A percentile compares a stretch with the other conserved stretches of the same genome.
Evolutionary conservation across 225 moss, liverwort and hornwort genomes (phyloP).

Genomic region (Sphagnum tenellum): DNA sequence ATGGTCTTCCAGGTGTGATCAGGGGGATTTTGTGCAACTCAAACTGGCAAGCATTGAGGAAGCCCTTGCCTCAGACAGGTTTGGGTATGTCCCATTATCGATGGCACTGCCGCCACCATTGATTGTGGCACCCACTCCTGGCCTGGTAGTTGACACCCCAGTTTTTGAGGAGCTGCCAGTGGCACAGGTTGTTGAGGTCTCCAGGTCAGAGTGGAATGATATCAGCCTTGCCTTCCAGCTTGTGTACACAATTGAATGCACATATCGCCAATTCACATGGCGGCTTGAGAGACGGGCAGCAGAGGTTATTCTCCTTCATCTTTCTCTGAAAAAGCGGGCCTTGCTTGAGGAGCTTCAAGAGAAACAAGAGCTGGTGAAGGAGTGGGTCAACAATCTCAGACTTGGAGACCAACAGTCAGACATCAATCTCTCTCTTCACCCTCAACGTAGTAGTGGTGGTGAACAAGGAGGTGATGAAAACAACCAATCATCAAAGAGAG

Average conservation of each 20-base stretch:
- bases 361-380: conserved; percentile 53
- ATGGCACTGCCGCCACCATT: conserved; percentile 7
- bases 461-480: conserved; percentile 31
- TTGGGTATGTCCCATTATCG: too few species aligned
- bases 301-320: conserved; percentile 51
- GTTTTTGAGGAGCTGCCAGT: conserved; percentile 50
- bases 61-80: too few species aligned
- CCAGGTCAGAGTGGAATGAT: conserved; percentile 42
- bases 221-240: conserved; percentile 29
- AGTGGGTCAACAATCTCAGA: conserved; percentile 55
- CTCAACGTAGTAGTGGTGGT: conserved; percentile 17
- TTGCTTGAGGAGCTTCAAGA: conserved; percentile 48
- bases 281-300: conserved; percentile 50
- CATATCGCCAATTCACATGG: conserved; percentile 58
- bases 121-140: conserved; percentile 22
- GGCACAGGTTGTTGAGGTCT: conserved; percentile 32
- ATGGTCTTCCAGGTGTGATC: too few species aligned
- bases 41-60: too few species aligned
- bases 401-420: conserved; percentile 25
- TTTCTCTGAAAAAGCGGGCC: conserved; percentile 40
- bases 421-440: conserved; percentile 21
- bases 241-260: conserved; percentile 47
- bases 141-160: conserved; percentile 35
- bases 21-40: too few species aligned
- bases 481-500: conserved; percentile 24